Evolutionary conservation across 345 rosid genomes (phyloP).

Genomic region (Camelina neglecta): DNA sequence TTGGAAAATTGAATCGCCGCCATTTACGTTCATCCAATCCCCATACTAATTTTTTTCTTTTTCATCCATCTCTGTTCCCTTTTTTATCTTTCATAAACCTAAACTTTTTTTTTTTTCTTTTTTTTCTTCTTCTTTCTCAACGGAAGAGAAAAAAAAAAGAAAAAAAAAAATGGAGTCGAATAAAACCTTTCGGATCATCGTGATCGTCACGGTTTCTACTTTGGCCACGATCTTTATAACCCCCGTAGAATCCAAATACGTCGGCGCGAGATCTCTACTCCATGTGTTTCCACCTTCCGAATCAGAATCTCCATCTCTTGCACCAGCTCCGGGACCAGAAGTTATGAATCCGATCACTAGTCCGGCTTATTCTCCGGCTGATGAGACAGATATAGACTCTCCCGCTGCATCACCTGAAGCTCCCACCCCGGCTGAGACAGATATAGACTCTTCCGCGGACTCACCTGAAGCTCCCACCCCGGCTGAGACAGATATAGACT

Average conservation of each 20-base stretch:
- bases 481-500: background rate
- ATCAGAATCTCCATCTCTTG: background rate
- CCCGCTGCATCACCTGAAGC: no score
- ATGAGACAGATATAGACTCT: background rate
- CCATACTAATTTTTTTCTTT: background rate
- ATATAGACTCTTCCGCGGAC: background rate
- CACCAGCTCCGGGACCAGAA: constrained; percentile 12
- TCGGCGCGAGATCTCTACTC: constrained; percentile 28
- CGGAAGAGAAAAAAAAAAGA: background rate
- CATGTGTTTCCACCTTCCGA: constrained; percentile 13
- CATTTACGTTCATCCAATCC: constrained; percentile 36
- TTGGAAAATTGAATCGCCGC: constrained; percentile 21
- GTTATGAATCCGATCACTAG: constrained; percentile 2
- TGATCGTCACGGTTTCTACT: constrained; percentile 40
- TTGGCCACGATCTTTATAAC: constrained; percentile 26
- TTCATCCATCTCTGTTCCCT: background rate
- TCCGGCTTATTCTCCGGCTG: background rate
- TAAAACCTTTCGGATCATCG: constrained; percentile 11
- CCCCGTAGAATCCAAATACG: constrained; percentile 33
- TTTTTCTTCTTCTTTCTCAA: background rate
- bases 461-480: no score
- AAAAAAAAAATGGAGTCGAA: constrained; percentile 19
- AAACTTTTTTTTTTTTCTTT: background rate
- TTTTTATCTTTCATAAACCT: background rate
- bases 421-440: no score